Base-by-base conservation (phyloP, 345 rosid species). In the Citrus glauca region DNA sequence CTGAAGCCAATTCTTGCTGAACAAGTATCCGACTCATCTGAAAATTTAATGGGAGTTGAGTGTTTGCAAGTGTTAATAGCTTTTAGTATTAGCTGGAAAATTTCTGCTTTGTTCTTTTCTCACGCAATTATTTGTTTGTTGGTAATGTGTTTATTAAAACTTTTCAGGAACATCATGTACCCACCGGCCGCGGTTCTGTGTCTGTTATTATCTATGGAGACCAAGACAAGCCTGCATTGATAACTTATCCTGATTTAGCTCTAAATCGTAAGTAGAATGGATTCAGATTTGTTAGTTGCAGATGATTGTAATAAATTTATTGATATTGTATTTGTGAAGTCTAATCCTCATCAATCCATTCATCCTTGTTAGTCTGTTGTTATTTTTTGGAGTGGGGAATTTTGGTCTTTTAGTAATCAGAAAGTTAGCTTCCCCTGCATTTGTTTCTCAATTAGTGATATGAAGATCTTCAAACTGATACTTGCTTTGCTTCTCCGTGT, bases 171-270 rank as follows among this genome's bases (percentile, higher is more conserved):
- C 87, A 94, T 81, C 91, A 83, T 84, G 92, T 94, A 35, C 83
- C 69, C 75, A 94, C 97, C 20, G 89, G 89, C 56, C 55, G 74
- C 84, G 97, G 98, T 86, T 88, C 91, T 75, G 92, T 94, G 74
- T 90, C 95, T 72, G 98, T 94, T 66, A 91, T 92, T 65, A 93
- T 94, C 69, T 91, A 86, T 77, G 98, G 97, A 71, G 94, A 94
- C 69, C 90, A 84, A 83, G 94, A 91, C 79, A 94, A 92, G 87
- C 97, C 98, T 24, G 95, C 97, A 33, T 72, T 94, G 74, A 87
- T 94, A 63, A 94, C 98, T 72, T 94, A 94, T 88, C 97, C 98
- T 28, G 98, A 94, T 88, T 80, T 94, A 82, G 98, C 93, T 68
- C 85, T 94, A 72, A 89, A 92, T 78, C 88, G 95, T 94, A 85